phyloP scores from a whole-genome alignment of 2,329 filamentous ascomycete species.

The Waltergamsia citrina region DNA sequence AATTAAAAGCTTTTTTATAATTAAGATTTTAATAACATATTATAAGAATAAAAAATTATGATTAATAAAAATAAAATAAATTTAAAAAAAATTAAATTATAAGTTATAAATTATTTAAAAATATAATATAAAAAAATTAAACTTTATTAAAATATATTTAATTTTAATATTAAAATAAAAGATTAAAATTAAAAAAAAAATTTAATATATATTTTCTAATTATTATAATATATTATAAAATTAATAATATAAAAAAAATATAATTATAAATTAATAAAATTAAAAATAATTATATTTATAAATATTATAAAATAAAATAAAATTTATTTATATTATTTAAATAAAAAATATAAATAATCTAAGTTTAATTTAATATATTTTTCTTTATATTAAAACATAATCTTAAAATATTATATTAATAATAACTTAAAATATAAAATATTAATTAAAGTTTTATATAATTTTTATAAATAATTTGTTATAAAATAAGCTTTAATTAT shows the following conservation, averaged over 20 bases:
- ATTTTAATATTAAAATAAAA: not conserved
- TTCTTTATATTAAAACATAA: not conserved
- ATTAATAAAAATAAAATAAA: not conserved
- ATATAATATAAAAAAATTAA: constrained; percentile 1
- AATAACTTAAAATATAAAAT: not conserved
- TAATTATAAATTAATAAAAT: not conserved
- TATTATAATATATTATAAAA: not conserved
- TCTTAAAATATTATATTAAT: constrained; percentile 1
- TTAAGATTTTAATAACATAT: too few relatives aligned
- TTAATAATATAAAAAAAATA: not conserved
- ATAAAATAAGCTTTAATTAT: constrained; percentile 1
- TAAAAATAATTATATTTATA: not conserved
- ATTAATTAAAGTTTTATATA: constrained; percentile 1
- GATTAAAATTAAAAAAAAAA: not conserved
- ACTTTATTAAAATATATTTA: not conserved
- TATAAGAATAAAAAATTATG: not conserved
- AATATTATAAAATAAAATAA: constrained; percentile 1
- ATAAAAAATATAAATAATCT: not conserved
- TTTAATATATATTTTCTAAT: not conserved
- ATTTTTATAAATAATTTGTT: not conserved
- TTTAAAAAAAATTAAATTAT: not conserved
- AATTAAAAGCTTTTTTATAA: not conserved
- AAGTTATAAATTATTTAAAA: not conserved
- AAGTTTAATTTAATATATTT: not conserved
- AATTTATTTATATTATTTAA: not conserved